Base-by-base conservation (phyloP, 129 eudicot species). In the Lonicera japonica region DNA sequence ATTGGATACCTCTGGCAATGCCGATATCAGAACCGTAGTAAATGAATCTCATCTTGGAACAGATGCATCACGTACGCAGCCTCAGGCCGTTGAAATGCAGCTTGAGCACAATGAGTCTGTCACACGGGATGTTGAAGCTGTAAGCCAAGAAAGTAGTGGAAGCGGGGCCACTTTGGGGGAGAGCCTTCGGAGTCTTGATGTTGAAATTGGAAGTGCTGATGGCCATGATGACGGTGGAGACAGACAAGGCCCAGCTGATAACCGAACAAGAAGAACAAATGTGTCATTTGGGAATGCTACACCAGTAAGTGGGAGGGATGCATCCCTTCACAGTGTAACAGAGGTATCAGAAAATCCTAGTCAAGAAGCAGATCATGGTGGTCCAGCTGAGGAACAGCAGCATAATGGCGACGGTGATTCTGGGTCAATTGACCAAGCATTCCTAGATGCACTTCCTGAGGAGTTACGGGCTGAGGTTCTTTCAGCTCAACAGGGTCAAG, bases 191-290 rank as follows among this genome's bases (percentile, higher is more conserved):
- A 92, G 98, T 82, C 81, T 92, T 13, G 98, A 92, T 80, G 98
- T 92, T 66, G 98, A 92, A 77, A 92, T 87, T 65, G 98, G 98
- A 45, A 92, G 98, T 78, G 96, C 96, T 41, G 98, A 92, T 85
- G 98, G 98, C 36, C 96, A 92, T 64, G 98, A 92, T 80, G 98
- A 92, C 69, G 89, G 83, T 41, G 89, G 85, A 24, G 94, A 85
- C 15, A 75, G 94, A 54, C 94, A 85, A 51, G 79, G 73, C 19
- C 66, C 85, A 38, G 58, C 70, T 21, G 95, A 88, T 71, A 57
- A 69, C 48, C 82, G 90, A 29, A 45, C 75, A 19, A 84, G 98
- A 79, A 91, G 97, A 77, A 52, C 59, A 19, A 83, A 64, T 66
- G 79, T 69, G 25, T 68, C 85, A 23, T 72, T 86, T 47, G 82